A percentile compares a stretch with the other conserved stretches of the same genome.
These are phyloP conservation scores for Kuraishia ogatae DNA, from an alignment of 805 yeast genomes.

Conservation along the genomic window DNA sequence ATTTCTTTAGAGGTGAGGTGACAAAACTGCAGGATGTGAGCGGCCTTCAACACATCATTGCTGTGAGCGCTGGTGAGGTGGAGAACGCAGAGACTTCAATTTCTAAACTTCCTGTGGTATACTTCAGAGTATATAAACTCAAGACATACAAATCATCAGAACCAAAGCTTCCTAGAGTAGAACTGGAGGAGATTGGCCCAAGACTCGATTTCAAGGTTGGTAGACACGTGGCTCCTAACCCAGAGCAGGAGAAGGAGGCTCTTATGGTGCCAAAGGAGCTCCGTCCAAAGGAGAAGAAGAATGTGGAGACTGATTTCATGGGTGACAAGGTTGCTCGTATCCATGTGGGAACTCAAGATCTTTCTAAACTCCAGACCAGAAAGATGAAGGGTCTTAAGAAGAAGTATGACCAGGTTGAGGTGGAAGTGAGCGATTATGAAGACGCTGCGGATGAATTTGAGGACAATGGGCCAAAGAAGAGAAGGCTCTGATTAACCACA, in stretches of 20 bases:
- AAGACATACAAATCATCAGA: conserved; percentile 69
- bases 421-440: conserved; percentile 43
- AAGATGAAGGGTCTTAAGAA: conserved; percentile 97
- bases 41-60: conserved; percentile 85
- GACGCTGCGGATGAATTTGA: conserved; percentile 14
- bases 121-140: conserved; percentile 86
- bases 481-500: not conserved
- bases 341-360: conserved; percentile 93
- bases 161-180: conserved; percentile 89
- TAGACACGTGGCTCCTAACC: conserved; percentile 69
- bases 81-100: conserved; percentile 63
- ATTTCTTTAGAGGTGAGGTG: conserved; percentile 81
- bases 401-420: conserved; percentile 70
- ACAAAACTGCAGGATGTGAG: conserved; percentile 86
- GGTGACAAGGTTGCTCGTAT: conserved; percentile 97
- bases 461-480: conserved; percentile 5
- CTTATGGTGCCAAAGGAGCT: conserved; percentile 70
- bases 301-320: conserved; percentile 75
- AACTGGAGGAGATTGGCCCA: conserved; percentile 92
- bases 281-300: conserved; percentile 79
- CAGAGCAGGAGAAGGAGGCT: conserved; percentile 91
- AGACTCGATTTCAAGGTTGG: conserved; percentile 90
- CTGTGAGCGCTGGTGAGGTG: conserved; percentile 65
- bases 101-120: conserved; percentile 60
- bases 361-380: conserved; percentile 85